Evolutionary conservation across 331 rosid species (phyloP).

Genomic region (Telfairia occidentalis): DNA sequence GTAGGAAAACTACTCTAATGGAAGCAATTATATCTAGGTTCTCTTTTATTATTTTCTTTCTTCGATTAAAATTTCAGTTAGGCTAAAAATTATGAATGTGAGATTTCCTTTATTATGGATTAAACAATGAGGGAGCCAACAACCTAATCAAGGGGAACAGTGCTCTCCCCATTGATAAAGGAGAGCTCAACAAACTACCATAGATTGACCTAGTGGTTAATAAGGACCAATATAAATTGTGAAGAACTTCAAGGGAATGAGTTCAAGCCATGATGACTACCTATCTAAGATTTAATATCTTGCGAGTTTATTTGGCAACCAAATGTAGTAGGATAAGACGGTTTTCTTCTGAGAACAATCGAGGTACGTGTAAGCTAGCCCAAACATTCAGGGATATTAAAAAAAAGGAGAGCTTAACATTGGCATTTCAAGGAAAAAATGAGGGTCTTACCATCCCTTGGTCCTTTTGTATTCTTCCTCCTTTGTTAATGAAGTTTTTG

Average conservation of each 20-base stretch:
- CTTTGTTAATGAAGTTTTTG: neutral
- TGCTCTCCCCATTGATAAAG: neutral
- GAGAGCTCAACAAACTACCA: neutral
- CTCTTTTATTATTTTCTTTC: neutral
- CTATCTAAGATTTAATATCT: too few species aligned
- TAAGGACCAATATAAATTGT: too few species aligned
- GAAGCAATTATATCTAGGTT: neutral
- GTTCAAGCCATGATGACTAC: too few species aligned
- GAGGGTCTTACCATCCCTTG: too few species aligned
- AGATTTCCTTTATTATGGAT: neutral
- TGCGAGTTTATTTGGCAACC: too few species aligned
- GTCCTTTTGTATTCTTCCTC: neutral
- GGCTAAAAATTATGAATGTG: neutral
- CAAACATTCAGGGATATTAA: too few species aligned
- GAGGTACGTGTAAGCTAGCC: too few species aligned
- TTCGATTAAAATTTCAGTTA: neutral
- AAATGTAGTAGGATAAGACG: too few species aligned
- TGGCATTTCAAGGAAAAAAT: too few species aligned
- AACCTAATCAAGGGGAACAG: neutral
- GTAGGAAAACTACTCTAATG: neutral
- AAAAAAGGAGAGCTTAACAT: neutral
- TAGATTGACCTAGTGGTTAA: too few species aligned
- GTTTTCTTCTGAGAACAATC: too few species aligned
- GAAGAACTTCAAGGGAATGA: too few species aligned
- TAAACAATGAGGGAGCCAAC: neutral